A percentile compares a stretch with the other conserved stretches of the same genome.
phyloP scores from a whole-genome alignment of 345 rosid species.

The Cochlearia excelsa region DNA sequence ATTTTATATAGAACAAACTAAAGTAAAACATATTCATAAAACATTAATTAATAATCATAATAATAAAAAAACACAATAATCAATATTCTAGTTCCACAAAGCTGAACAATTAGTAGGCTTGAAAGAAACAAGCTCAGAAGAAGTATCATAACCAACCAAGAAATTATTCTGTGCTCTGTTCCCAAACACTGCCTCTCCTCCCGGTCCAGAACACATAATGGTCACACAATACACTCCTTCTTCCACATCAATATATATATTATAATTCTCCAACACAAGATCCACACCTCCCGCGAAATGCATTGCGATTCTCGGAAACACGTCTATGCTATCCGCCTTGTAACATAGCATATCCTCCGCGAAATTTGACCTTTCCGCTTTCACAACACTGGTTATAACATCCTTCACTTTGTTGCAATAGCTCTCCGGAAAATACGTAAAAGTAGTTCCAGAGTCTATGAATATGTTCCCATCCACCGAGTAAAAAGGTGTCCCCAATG shows the following conservation, averaged over 20 bases:
- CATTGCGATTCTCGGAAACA: constrained; percentile 16
- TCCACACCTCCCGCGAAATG: constrained; percentile 11
- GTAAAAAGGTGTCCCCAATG: constrained; percentile 19
- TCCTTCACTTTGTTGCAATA: constrained; percentile 13
- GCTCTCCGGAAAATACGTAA: neutral
- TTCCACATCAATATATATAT: neutral
- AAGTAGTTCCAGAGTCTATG: constrained; percentile 23
- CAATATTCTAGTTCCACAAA: constrained; percentile 4
- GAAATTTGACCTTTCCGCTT: neutral
- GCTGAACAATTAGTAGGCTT: constrained; percentile 17
- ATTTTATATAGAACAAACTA: too few relatives aligned
- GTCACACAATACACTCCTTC: neutral
- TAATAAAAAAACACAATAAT: too few relatives aligned
- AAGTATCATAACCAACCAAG: constrained; percentile 25
- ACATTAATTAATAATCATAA: too few relatives aligned
- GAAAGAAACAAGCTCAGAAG: constrained; percentile 20
- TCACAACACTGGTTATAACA: neutral
- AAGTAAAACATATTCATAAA: too few relatives aligned
- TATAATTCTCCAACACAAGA: constrained; percentile 1
- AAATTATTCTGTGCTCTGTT: constrained; percentile 24
- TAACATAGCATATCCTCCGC: constrained; percentile 11
- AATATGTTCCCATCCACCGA: constrained; percentile 3
- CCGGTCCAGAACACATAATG: neutral
- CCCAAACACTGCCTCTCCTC: constrained; percentile 2
- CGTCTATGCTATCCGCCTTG: neutral